Base-by-base conservation (phyloP, 768 basidiomycete genomes). In the Suillus subaureus region DNA sequence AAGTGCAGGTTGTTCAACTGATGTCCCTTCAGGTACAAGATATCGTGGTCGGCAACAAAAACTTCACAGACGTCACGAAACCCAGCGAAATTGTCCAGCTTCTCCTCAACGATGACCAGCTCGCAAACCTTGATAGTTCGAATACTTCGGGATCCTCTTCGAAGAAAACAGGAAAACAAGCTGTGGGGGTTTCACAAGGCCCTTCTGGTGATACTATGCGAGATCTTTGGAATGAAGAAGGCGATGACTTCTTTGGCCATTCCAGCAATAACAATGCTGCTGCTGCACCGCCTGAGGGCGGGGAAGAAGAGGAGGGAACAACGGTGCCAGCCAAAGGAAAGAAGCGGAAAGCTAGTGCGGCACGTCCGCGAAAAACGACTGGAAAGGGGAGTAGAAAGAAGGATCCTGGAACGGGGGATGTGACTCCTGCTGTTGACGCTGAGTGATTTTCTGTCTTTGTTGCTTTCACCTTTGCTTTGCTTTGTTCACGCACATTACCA, bases 41-140 rank as follows among this genome's bases (percentile, higher is more conserved):
- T 71, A 97, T 98, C 66, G 97, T 99, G 61, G 97, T 99, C 9
- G 97, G 97, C 61, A 96, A 93, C 79, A 98, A 97, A 79, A 94
- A 88, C 67, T 89, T 97, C 74, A 94, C 92, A 2, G 96, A 97
- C 68, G 92, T 92, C 62, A 88, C 94, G 23, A 96, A 95, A 75
- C 94, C 95, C 33, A 96, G 94, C 79, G 97, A 99, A 77, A 97
- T 99, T 63, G 97, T 97, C 18, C 95, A 96, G 67, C 78, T 99
- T 54, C 82, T 99, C 60, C 85, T 99, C 71, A 96, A 95, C 72
- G 96, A 98, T 71, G 95, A 97, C 70, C 96, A 99, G 72, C 78
- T 98, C 18, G 94, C 91, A 4, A 87, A 84, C 55, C 78, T 93
- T 45, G 87, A 87, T 65, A 80, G 82, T 12, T 78, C 86, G 11